Conservation (phyloP, 169 alveolate genomes). For the Cryptosporidium sp. region DNA sequence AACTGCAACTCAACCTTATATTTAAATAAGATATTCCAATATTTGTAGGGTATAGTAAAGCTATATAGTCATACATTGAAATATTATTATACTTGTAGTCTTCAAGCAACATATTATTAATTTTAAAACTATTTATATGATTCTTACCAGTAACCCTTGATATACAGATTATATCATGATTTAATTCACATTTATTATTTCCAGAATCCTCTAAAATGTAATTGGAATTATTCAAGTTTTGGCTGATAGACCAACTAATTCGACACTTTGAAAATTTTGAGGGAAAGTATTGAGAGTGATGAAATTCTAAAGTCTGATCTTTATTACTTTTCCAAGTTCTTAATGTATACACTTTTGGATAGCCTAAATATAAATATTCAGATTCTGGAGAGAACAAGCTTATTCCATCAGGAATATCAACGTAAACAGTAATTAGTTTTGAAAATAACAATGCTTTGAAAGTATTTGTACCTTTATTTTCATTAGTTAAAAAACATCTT, state of each 20-base stretch:
- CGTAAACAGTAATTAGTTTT: constrained; percentile 17
- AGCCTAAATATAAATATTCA: constrained; percentile 9
- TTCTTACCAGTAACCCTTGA: not conserved
- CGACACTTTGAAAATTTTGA: constrained; percentile 15
- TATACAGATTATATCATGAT: not conserved
- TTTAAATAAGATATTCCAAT: constrained; percentile 11
- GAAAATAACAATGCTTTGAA: constrained; percentile 33
- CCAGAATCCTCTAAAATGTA: not conserved
- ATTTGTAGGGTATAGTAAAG: constrained; percentile 6
- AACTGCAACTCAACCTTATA: constrained; percentile 28
- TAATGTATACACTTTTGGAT: constrained; percentile 30
- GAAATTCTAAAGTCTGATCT: not conserved
- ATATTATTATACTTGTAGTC: not conserved
- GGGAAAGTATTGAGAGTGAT: constrained; percentile 26
- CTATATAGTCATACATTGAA: constrained; percentile 5
- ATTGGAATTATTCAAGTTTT: not conserved
- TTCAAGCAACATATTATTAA: not conserved
- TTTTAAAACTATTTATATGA: not conserved
- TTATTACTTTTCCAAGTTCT: constrained; percentile 13
- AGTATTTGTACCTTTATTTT: not conserved
- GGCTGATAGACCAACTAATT: constrained; percentile 7
- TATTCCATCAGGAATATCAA: constrained; percentile 43
- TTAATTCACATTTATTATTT: not conserved
- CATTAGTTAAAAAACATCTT: constrained; percentile 12
- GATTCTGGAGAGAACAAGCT: constrained; percentile 26